Evolutionary conservation across 805 yeast genomes (phyloP).

Genomic region (Starmerella vaccinii): DNA sequence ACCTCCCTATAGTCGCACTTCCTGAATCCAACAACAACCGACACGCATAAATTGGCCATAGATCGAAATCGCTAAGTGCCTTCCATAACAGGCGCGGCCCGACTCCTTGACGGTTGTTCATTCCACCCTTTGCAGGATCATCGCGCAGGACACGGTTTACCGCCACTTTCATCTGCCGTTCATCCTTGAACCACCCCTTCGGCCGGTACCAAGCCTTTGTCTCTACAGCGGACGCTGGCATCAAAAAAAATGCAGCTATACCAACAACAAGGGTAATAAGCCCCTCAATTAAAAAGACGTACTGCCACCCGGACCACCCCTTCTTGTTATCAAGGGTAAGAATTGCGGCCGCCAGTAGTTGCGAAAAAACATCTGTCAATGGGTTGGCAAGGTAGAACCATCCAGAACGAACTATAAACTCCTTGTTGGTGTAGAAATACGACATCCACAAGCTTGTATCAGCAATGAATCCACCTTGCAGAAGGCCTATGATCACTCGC

Average conservation of each 20-base stretch:
- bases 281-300: conserved; percentile 43
- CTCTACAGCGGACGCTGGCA: conserved; percentile 45
- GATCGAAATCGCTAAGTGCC: conserved; percentile 39
- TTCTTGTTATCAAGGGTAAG: conserved; percentile 36
- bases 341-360: conserved; percentile 38
- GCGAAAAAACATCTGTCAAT: conserved; percentile 31
- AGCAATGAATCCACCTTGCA: conserved; percentile 44
- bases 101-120: conserved; percentile 50
- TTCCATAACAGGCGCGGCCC: conserved; percentile 33
- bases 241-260: conserved; percentile 32
- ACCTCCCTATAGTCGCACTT: conserved; percentile 31
- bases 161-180: conserved; percentile 45
- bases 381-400: conserved; percentile 40
- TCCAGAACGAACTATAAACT: conserved; percentile 47
- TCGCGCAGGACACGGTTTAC: conserved; percentile 51
- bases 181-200: conserved; percentile 40
- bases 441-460: conserved; percentile 34
- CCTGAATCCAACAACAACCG: conserved; percentile 35
- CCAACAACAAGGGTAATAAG: conserved; percentile 45
- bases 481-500: conserved; percentile 43
- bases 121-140: conserved; percentile 52
- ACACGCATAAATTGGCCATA: conserved; percentile 44
- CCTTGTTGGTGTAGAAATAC: conserved; percentile 40
- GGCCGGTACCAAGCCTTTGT: conserved; percentile 39
- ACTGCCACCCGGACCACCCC: conserved; percentile 40